Conservation (phyloP, 495 filamentous ascomycete species). For the Halenospora varia region DNA sequence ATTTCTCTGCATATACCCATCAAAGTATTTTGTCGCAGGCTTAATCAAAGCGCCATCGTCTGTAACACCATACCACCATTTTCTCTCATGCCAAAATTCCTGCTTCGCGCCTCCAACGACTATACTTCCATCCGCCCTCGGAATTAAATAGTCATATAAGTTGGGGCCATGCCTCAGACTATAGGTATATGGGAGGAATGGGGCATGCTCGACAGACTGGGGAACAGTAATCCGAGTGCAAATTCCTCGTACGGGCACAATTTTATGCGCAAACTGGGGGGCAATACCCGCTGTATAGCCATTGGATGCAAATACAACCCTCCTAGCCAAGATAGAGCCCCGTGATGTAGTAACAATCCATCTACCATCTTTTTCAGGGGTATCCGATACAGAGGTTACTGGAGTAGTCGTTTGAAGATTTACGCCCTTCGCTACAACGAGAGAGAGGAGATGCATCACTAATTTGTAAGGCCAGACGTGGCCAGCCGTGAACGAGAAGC, state of each 20-base stretch:
- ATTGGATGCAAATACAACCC: constrained; percentile 48
- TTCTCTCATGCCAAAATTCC: constrained; percentile 27
- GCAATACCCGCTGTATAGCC: constrained; percentile 41
- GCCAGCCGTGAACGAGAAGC: constrained; percentile 14
- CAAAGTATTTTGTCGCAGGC: constrained; percentile 35
- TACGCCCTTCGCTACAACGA: constrained; percentile 11
- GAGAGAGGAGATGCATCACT: background rate
- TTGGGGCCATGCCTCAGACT: background rate
- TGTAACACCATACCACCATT: constrained; percentile 39
- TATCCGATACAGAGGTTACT: constrained; percentile 19
- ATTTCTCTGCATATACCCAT: constrained; percentile 43
- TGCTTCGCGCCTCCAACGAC: constrained; percentile 38
- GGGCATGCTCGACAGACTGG: background rate
- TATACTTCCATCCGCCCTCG: constrained; percentile 25
- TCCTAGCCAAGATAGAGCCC: constrained; percentile 32
- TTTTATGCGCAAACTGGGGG: constrained; percentile 36
- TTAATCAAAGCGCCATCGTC: constrained; percentile 42
- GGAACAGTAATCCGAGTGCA: constrained; percentile 9
- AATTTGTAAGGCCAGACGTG: constrained; percentile 40
- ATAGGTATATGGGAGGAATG: background rate
- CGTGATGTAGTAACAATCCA: constrained; percentile 25
- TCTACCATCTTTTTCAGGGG: background rate
- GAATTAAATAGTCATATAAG: constrained; percentile 19
- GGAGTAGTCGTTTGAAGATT: constrained; percentile 32
- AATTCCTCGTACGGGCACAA: constrained; percentile 40